Base-by-base conservation (phyloP, 2,329 filamentous ascomycete species). In the Xylaria sp. region DNA sequence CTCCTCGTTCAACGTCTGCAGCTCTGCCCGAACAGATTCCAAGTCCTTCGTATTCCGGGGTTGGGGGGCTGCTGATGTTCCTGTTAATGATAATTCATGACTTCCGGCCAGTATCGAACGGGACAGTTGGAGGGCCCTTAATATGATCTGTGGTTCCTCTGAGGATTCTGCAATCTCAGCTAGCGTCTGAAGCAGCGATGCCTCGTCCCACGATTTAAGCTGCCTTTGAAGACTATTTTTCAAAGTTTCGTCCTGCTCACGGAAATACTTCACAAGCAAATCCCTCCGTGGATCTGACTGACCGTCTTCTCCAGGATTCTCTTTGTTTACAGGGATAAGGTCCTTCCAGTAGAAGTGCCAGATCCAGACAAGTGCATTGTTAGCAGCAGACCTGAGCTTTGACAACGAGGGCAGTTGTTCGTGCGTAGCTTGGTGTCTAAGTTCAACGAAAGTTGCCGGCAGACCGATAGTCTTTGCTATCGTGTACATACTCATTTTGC, bases 371-470 rank as follows among this genome's bases (percentile, higher is more conserved):
- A 97, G 83, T 0, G 91, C 93, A 73, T 91, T 88, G 70, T 84
- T 81, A 1, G 91, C 88, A 1, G 91, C 91, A 41, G 85, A 85
- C 60, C 93, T 87, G 69, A 97, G 83, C 70, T 93, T 89, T 12
- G 87, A 84, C 61, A 97, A 83, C 1, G 90, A 90, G 0, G 94
- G 94, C 65, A 97, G 83, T 77, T 94, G 92, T 79, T 97, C 93
- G 78, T 98, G 94, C 46, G 94, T 97, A 50, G 92, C 93, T 81
- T 97, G 92, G 78, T 97, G 94, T 53, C 94, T 88, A 66, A 97
- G 84, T 82, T 97, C 94, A 62, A 97, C 93, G 79, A 97, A 97
- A 0, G 91, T 90, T 0, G 90, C 89, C 0, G 91, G 91, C 65
- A 94, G 81, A 0, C 87, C 89, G 65, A 93, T 87, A 45, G 85